Base-by-base conservation (phyloP, 78 protist species). In the Dictyostelium purpureum region DNA sequence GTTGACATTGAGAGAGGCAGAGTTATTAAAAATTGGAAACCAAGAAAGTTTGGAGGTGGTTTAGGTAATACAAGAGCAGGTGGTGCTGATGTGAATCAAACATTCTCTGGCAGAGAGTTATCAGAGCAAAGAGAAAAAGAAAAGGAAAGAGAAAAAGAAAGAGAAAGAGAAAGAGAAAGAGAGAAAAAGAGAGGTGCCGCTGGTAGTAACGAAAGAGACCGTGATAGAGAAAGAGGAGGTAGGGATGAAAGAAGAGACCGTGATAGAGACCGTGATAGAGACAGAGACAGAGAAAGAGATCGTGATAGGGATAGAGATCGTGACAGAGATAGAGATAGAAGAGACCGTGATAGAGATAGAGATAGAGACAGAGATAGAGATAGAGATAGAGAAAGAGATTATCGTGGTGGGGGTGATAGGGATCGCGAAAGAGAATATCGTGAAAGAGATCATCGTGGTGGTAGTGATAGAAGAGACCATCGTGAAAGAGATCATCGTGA, bases 1-100 rank as follows among this genome's bases (percentile, higher is more conserved):
- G 98, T 96, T 9, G 99, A 97, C 54, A 94, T 97, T 65, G 99
- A 97, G 87, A 95, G 99, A 43, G 98, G 98, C 6, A 94, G 99
- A 42, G 96, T 97, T 4, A 97, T 96, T 31, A 77, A 89, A 33
- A 92, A 77, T 70, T 97, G 98, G 98, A 67, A 35, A 67, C 99
- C 99, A 16, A 77, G 99, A 21, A 87, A 91, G 21, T 61, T 95
- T 24, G 98, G 97, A 31, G 96, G 94, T 52, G 97, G 97, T n/a
- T 66, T 94, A 1, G 97, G 97, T 37, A 71, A 40, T 35, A 80
- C 96, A 14, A 57, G 96, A 59, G 76, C 69, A 5, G 96, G 96
- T 49, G 96, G 87, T 67, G 73, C 45, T n/a, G 93, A 88, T 67
- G 94, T 79, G 1, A 94, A 78, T 78, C 92, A 74, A 56, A 87